A percentile compares a stretch with the other conserved stretches of the same genome.
These are phyloP conservation scores for Henckelia pumila DNA, from an alignment of 257 asterid genomes.

Conservation along the genomic window DNA sequence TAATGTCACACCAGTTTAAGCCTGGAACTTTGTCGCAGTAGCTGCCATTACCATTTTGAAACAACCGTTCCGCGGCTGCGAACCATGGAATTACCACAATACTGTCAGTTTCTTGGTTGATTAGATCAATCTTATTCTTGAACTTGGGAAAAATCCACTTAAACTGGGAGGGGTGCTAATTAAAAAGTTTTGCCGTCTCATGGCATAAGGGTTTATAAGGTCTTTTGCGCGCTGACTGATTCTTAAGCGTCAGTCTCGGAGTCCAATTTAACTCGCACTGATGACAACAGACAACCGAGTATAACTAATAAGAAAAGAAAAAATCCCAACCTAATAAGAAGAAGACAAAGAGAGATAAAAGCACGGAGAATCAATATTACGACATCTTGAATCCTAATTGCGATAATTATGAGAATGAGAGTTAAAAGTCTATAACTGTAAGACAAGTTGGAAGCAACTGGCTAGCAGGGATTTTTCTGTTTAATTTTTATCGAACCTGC, in stretches of 20 bases:
- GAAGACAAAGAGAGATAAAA: neutral
- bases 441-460: neutral
- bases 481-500: neutral
- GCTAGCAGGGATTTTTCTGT: conserved; percentile 11
- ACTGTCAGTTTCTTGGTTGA: neutral
- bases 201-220: neutral
- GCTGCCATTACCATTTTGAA: no score
- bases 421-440: neutral
- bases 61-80: neutral
- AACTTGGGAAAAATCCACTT: neutral
- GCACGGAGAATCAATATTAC: neutral
- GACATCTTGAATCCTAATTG: neutral
- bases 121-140: neutral
- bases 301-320: no score
- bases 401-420: neutral
- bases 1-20: neutral
- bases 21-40: neutral
- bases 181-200: neutral
- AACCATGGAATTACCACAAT: neutral
- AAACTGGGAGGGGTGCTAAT: neutral
- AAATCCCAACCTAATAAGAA: neutral
- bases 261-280: neutral
- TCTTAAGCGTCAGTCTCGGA: neutral
- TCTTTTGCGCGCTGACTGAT: neutral
- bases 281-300: neutral